phyloP scores from a whole-genome alignment of 2,329 filamentous ascomycete species.

The Colletotrichum orbiculare region DNA sequence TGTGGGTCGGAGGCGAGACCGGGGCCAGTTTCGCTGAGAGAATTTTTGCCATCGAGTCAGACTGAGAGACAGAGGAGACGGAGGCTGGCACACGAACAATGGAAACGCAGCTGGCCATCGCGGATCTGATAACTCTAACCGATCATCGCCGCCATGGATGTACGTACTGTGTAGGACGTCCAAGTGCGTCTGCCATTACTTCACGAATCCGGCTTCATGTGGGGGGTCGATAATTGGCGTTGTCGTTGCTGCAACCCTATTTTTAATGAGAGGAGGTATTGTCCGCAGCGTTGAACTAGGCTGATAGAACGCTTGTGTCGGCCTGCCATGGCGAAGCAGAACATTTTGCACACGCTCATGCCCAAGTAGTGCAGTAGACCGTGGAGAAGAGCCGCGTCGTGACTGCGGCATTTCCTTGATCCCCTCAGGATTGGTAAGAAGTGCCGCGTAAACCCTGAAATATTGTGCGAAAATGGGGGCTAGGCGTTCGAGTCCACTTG shows the following conservation, averaged over 20 bases:
- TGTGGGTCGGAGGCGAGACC: constrained; percentile 28
- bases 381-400: constrained; percentile 16
- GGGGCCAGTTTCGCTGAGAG: constrained; percentile 17
- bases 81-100: not conserved
- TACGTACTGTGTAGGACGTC: not conserved
- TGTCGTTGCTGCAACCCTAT: constrained; percentile 5
- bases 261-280: no score
- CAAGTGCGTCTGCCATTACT: not conserved
- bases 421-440: constrained; percentile 10
- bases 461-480: constrained; percentile 5
- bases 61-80: not conserved
- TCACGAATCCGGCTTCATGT: constrained; percentile 1
- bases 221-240: not conserved
- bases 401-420: constrained; percentile 30
- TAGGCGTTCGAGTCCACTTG: constrained; percentile 14
- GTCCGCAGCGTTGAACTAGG: no score
- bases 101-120: constrained; percentile 9
- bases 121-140: constrained; percentile 35
- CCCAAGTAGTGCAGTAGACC: not conserved
- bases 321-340: not conserved
- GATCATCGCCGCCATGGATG: not conserved
- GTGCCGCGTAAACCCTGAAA: constrained; percentile 28
- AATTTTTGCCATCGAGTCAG: constrained; percentile 1
- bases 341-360: no score
- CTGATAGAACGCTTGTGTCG: no score